Conservation (phyloP, 1,284 basidiomycete genomes). For the Tetrapyrgos nigripes region DNA sequence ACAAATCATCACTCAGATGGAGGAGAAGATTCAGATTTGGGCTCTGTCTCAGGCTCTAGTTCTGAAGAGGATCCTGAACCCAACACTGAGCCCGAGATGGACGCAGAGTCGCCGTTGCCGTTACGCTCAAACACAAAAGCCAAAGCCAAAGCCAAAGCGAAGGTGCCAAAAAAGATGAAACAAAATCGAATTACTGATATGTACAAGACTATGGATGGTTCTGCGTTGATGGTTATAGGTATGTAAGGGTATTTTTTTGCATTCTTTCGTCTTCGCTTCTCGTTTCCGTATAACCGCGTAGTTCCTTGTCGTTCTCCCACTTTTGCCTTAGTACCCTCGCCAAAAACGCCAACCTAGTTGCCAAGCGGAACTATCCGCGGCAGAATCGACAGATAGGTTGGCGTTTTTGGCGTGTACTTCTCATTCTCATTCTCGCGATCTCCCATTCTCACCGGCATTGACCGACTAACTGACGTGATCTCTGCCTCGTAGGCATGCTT, state of each 20-base stretch:
- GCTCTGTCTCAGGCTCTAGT: no score
- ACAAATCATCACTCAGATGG: no score
- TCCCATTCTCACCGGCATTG: no score
- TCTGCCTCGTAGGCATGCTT: no score
- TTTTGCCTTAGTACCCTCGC: no score
- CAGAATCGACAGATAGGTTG: no score
- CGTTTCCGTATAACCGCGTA: conserved; percentile 9
- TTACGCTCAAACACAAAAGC: background rate
- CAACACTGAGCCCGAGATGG: background rate
- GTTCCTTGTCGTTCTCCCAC: no score
- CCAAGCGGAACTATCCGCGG: no score
- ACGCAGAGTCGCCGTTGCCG: background rate
- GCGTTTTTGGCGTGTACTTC: no score
- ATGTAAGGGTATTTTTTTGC: conserved; percentile 18
- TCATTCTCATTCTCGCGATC: no score
- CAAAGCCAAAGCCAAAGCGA: conserved; percentile 8
- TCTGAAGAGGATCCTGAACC: background rate
- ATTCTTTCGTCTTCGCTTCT: background rate
- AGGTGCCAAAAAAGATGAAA: conserved; percentile 27
- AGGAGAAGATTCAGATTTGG: conserved; percentile 2
- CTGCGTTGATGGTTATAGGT: conserved; percentile 76
- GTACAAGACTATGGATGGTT: conserved; percentile 77
- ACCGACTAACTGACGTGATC: no score
- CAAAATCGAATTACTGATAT: conserved; percentile 54
- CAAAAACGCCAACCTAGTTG: no score